Evolutionary conservation across 2,329 filamentous ascomycete genomes (phyloP), one percentile per base, ranked within the genome.

Genomic region (Fusarium oxysporum): DNA sequence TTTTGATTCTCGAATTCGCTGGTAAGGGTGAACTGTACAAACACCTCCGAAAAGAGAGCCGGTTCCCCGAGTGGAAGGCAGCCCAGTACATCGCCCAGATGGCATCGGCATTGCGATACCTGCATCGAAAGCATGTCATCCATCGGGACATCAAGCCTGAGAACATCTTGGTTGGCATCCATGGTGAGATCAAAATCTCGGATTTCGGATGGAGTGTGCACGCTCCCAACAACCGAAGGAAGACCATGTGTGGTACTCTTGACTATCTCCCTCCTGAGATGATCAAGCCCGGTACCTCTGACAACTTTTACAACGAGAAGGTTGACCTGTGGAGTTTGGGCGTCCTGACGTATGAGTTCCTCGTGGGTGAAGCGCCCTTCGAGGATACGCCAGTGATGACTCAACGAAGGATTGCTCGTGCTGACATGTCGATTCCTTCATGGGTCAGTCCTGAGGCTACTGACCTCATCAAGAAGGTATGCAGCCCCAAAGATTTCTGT

Each of bases 161-260:
- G 84, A 98, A 98, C 79, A 98, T 98, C 73, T 88, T 98, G 28
- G 92, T 98, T 35, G 96, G 96, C 19, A 95, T 98, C 68, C 96
- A 98, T 80, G 96, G 95, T 74, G 96, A 99, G 86, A 95, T 99
- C 85, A 99, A 99, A 84, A 95, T 99, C 79, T 97, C 94, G 8
- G 96, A 99, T 82, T 99, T 98, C 79, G 96, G 96, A 55, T 99
- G 96, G 96, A 97, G 93, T 81, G 96, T 98, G 8, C 96, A 99
- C 82, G 96, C 96, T 9, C 96, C 96, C 33, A 98, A 97, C 83
- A 97, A 96, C 84, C 88, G 96, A 76, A 89, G 96, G 70, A 92
- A 95, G 79, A 99, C 96, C 62, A 95, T 98, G 90, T 99, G 96
- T 82, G 96, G 96, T 72, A 99, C 96, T 23, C 90, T 98, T 45